phyloP scores from a whole-genome alignment of 1,139 yeast species.

The Blastobotrys malaysiensis region DNA sequence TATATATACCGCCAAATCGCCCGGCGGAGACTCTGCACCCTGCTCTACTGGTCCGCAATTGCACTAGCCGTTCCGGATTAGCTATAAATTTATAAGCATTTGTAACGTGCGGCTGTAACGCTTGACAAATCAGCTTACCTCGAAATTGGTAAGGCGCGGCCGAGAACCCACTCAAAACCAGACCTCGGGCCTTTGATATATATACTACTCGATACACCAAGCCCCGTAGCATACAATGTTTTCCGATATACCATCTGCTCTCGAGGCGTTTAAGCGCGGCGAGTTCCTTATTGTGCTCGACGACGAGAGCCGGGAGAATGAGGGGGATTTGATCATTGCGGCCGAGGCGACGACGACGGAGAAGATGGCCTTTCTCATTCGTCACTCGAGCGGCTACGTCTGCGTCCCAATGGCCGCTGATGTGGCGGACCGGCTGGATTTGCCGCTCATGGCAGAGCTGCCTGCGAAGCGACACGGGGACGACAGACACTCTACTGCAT shows the following conservation, averaged over 20 bases:
- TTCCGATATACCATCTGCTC: constrained; percentile 63
- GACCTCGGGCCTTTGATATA: constrained; percentile 1
- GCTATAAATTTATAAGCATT: background rate
- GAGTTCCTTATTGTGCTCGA: constrained; percentile 93
- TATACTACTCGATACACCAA: background rate
- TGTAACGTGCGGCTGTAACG: background rate
- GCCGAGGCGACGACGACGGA: constrained; percentile 75
- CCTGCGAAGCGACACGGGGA: background rate
- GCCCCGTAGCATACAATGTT: constrained; percentile 32
- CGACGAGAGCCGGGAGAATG: constrained; percentile 93
- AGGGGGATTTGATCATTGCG: constrained; percentile 93
- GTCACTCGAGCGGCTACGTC: constrained; percentile 81
- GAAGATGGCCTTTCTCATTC: constrained; percentile 91
- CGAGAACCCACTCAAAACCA: background rate
- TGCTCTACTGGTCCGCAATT: background rate
- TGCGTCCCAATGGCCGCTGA: constrained; percentile 82
- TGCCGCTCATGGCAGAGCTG: constrained; percentile 67
- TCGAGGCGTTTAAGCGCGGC: constrained; percentile 77
- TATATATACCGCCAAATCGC: background rate
- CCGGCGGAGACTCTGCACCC: background rate
- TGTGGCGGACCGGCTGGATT: constrained; percentile 71
- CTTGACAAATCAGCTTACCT: background rate
- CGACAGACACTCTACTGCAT: constrained; percentile 96
- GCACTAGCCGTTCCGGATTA: background rate
- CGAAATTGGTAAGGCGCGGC: background rate